Evolutionary conservation across 352 stramenopile species (phyloP).

Genomic region (Pythium monospermum): DNA sequence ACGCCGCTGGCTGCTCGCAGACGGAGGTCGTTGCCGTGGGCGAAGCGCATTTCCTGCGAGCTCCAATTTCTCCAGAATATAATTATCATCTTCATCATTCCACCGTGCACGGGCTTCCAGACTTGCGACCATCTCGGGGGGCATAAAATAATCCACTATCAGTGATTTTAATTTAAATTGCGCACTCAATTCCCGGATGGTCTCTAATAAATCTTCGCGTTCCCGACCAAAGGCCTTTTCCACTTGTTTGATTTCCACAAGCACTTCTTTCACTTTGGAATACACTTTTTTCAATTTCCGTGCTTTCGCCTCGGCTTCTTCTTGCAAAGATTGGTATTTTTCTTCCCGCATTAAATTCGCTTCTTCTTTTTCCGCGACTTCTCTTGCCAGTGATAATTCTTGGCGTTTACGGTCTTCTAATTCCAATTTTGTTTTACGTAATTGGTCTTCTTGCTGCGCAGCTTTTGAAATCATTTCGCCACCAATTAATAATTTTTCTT

Average conservation of each 20-base stretch:
- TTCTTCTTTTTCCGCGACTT: constrained; percentile 93
- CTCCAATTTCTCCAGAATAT: constrained; percentile 63
- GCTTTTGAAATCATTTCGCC: constrained; percentile 94
- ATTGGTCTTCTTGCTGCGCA: constrained; percentile 91
- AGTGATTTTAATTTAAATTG: constrained; percentile 96
- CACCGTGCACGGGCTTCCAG: constrained; percentile 60
- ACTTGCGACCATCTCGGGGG: constrained; percentile 40
- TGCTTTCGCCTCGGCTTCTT: constrained; percentile 94
- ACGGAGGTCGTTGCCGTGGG: constrained; percentile 58
- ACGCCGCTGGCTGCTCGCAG: constrained; percentile 56
- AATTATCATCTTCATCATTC: constrained; percentile 78
- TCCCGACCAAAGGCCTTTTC: constrained; percentile 91
- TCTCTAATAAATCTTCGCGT: constrained; percentile 93
- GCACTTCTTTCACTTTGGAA: constrained; percentile 84
- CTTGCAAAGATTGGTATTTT: constrained; percentile 83
- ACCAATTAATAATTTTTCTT: constrained; percentile 90
- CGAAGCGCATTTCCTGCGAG: constrained; percentile 66
- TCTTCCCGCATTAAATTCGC: constrained; percentile 92
- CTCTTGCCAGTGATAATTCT: constrained; percentile 81
- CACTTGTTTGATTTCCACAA: constrained; percentile 92
- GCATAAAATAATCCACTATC: constrained; percentile 91
- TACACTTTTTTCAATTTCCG: constrained; percentile 97
- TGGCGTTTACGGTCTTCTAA: constrained; percentile 88
- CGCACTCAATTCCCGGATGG: constrained; percentile 93
- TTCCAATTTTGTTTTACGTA: constrained; percentile 91